phyloP scores from a whole-genome alignment of 1,284 basidiomycete genomes.

The Ganoderma meredithae region DNA sequence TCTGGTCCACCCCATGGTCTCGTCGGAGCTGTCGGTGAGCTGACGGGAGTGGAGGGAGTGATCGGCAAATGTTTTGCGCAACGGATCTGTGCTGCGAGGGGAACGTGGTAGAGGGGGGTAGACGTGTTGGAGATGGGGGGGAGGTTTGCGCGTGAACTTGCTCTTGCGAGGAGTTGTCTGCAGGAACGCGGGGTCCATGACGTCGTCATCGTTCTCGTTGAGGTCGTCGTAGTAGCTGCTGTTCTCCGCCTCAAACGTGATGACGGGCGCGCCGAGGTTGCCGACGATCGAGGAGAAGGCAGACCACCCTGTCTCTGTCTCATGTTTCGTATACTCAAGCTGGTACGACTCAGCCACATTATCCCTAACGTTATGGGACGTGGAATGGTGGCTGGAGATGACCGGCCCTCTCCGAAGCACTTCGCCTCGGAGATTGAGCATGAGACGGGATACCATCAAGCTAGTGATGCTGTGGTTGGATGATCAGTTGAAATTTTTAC shows the following conservation, averaged over 20 bases:
- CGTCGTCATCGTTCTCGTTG: constrained; percentile 22
- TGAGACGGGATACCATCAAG: constrained; percentile 40
- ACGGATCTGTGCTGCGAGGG: not conserved
- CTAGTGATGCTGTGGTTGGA: constrained; percentile 34
- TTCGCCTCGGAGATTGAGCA: constrained; percentile 38
- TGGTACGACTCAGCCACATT: constrained; percentile 18
- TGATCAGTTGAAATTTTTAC: not conserved
- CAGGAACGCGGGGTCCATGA: not conserved
- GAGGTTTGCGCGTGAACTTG: not conserved
- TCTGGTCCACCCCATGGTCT: constrained; percentile 9
- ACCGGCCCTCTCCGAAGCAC: constrained; percentile 29
- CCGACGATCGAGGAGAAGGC: constrained; percentile 37
- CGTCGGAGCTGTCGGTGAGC: constrained; percentile 6
- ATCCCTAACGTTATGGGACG: not conserved
- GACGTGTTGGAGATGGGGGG: not conserved
- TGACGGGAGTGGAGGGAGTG: constrained; percentile 7
- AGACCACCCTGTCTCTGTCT: constrained; percentile 17
- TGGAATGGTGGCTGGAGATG: constrained; percentile 23
- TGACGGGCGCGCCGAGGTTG: constrained; percentile 37
- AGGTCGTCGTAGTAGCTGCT: constrained; percentile 23
- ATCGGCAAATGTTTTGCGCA: not conserved
- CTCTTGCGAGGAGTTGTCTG: not conserved
- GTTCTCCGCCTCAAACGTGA: constrained; percentile 29
- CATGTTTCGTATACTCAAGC: constrained; percentile 15
- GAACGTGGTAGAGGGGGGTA: not conserved